These are phyloP conservation scores for Fistulifera pelliculosa DNA, from an alignment of 108 stramenopile genomes.

Conservation along the genomic window DNA sequence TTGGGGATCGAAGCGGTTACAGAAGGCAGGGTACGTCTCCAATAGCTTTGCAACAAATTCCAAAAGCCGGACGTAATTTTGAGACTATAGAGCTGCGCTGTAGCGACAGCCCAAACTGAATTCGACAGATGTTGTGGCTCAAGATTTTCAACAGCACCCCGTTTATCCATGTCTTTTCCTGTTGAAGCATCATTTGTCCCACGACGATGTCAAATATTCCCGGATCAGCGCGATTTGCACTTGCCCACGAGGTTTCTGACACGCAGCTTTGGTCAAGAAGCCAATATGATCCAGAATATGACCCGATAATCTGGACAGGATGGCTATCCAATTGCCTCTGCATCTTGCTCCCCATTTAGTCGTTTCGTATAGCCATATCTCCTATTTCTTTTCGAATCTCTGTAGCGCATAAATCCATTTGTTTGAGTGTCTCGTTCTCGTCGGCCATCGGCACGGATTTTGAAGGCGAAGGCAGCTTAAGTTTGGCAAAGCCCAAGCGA, in stretches of 20 bases:
- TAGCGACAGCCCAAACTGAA: conserved; percentile 73
- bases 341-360: conserved; percentile 25
- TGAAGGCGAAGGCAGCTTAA: conserved; percentile 49
- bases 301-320: conserved; percentile 53
- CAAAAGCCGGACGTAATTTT: conserved; percentile 28
- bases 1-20: conserved; percentile 62
- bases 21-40: conserved; percentile 39
- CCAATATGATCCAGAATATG: conserved; percentile 55
- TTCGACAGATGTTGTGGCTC: conserved; percentile 59
- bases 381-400: conserved; percentile 30
- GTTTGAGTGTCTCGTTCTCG: conserved; percentile 5
- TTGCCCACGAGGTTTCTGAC: conserved; percentile 29
- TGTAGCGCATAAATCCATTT: conserved; percentile 12
- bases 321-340: conserved; percentile 47
- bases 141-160: neutral
- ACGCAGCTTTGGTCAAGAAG: conserved; percentile 9
- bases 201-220: conserved; percentile 36
- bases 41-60: conserved; percentile 47
- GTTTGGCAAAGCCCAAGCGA: conserved; percentile 78
- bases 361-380: conserved; percentile 14
- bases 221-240: conserved; percentile 34
- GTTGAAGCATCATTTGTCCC: conserved; percentile 21
- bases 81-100: conserved; percentile 34
- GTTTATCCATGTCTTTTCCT: conserved; percentile 7
- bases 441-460: conserved; percentile 35